phyloP scores from a whole-genome alignment of 169 alveolate genomes.

The Neospora caninum region DNA sequence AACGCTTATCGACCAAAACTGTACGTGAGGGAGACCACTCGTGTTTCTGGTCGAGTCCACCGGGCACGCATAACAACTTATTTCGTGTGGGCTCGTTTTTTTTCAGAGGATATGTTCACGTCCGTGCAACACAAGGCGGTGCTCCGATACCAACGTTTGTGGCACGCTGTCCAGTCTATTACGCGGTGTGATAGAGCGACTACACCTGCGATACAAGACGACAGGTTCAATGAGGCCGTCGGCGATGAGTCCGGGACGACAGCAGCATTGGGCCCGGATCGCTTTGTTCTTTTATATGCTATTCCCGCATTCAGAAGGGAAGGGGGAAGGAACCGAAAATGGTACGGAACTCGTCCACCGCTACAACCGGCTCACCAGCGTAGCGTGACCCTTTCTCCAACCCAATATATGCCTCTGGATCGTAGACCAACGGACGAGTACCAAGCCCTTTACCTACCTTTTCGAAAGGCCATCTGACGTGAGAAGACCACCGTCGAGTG shows the following conservation, averaged over 20 bases:
- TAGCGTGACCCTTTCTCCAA: too few relatives aligned
- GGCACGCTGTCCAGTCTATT: not conserved
- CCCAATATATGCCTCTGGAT: too few relatives aligned
- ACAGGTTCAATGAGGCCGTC: not conserved
- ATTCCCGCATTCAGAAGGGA: slow-evolving; percentile 26
- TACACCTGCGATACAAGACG: not conserved
- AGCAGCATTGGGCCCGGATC: not conserved
- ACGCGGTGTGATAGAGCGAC: not conserved
- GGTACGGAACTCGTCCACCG: not conserved
- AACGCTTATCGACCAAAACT: too few relatives aligned
- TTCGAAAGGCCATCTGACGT: too few relatives aligned
- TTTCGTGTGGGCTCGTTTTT: not conserved
- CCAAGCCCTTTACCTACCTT: too few relatives aligned
- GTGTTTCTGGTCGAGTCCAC: too few relatives aligned
- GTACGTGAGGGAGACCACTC: too few relatives aligned
- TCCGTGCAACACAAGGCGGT: slow-evolving; percentile 21
- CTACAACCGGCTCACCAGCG: too few relatives aligned
- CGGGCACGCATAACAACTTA: too few relatives aligned
- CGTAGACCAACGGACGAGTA: too few relatives aligned
- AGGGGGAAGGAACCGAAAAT: slow-evolving; percentile 20
- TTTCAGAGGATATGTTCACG: slow-evolving; percentile 1
- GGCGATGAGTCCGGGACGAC: not conserved
- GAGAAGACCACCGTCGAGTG: too few relatives aligned
- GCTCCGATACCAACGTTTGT: not conserved
- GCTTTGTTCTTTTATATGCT: not conserved